Conservation (phyloP, 257 asterid genomes). For the Ocimum tenuiflorum region DNA sequence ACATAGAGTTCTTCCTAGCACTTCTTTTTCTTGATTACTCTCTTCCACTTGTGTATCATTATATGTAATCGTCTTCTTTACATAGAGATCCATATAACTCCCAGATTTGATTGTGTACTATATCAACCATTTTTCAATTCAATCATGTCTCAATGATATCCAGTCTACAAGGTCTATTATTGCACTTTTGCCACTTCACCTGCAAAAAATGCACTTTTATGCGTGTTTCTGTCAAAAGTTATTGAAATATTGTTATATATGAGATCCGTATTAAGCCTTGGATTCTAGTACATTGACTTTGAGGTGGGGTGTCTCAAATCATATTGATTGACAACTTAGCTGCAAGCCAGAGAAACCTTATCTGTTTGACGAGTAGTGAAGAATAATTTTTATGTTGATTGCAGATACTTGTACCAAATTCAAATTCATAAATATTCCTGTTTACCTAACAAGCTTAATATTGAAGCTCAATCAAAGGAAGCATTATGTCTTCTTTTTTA, state of each 20-base stretch:
- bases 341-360: constrained; percentile 16
- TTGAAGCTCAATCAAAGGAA: constrained; percentile 19
- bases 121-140: constrained; percentile 6
- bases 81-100: constrained; percentile 15
- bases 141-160: not conserved
- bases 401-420: constrained; percentile 15
- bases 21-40: not conserved
- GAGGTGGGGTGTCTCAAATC: constrained; percentile 10
- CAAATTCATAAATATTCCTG: constrained; percentile 15
- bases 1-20: constrained; percentile 16
- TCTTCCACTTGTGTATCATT: constrained; percentile 1
- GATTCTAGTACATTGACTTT: not conserved
- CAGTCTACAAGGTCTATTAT: constrained; percentile 2
- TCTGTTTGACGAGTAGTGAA: constrained; percentile 14
- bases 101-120: constrained; percentile 24
- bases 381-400: constrained; percentile 1
- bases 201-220: not conserved
- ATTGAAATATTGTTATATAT: not conserved
- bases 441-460: constrained; percentile 15
- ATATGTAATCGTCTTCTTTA: constrained; percentile 12
- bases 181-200: not conserved
- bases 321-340: not conserved
- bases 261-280: not conserved
- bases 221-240: not conserved
- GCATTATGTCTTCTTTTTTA: not conserved